Evolutionary conservation across 2,329 filamentous ascomycete genomes (phyloP), one percentile per base, ranked within the genome.

Genomic region (Fonsecaea pugnacius): DNA sequence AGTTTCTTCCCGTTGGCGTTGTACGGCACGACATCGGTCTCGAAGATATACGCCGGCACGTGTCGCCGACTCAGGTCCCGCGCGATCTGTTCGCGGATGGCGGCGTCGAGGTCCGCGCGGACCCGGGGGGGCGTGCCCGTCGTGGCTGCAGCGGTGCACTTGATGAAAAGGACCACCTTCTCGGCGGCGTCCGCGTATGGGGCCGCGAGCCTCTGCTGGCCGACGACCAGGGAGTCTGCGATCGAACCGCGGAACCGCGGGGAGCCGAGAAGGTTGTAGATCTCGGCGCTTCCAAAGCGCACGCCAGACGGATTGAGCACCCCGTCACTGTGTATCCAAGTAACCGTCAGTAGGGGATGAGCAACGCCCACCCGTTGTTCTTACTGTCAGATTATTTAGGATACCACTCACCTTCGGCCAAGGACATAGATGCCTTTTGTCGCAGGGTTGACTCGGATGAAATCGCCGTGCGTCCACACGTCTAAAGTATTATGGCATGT

Each of bases 261-360:
- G 10, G 16, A 46, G n/a, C 54, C 89, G 35, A 63, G 27, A 33
- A 68, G 53, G 14, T 96, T 96, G 78, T 98, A 98, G 21, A 98
- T 96, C 80, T 98, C 94, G 0, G 93, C 92, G 36, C 88, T 92
- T 5, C 94, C 94, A 74, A 98, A 98, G 0, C 94, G 83, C 27
- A 98, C 91, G 1, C 94, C 94, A 0, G 89, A 86, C 0, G 94
- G 94, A 74, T 98, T 98, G 12, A 66, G 60, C 12, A 66, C 66
- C 21, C 64, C 67, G 55, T 71, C 65, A 3, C 86, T 88, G 55
- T n/a, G 36, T 30, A 5, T 30, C 3, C 36, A 12, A 14, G 12
- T 10, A 16, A 38, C 36, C 36, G 36, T 38, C 36, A 38, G 36
- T 38, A n/a, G 5, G 36, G 10, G 16, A 27, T 27, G 27, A 27